phyloP scores from a whole-genome alignment of 257 asterid species.

The Jacaranda mimosifolia region DNA sequence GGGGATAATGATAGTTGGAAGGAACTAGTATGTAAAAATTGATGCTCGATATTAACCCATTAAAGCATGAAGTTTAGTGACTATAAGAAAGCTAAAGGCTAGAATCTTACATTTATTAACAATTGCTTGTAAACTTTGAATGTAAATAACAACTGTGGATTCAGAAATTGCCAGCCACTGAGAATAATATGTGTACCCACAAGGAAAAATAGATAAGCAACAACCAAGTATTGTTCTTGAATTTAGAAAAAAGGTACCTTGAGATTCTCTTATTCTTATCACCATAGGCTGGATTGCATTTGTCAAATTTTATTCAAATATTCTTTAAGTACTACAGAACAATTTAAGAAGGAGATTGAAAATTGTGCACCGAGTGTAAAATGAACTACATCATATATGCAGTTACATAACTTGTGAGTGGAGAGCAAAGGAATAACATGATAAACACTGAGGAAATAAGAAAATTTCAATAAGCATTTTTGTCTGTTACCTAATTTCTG shows the following conservation, averaged over 20 bases:
- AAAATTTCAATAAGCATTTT: constrained; percentile 3
- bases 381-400: background rate
- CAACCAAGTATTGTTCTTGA: background rate
- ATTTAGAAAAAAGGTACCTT: background rate
- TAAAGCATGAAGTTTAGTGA: background rate
- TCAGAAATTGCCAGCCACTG: too few species aligned
- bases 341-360: too few species aligned
- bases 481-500: constrained; percentile 73
- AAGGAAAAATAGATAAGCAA: background rate
- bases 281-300: background rate
- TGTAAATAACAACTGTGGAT: too few species aligned
- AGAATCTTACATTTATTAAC: background rate
- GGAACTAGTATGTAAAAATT: background rate
- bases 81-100: background rate
- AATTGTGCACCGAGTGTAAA: too few species aligned
- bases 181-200: too few species aligned
- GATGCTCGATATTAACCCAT: background rate
- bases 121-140: too few species aligned
- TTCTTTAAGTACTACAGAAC: too few species aligned
- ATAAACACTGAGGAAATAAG: background rate
- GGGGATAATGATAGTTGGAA: background rate
- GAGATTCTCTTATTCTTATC: background rate
- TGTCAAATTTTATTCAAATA: background rate
- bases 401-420: background rate
- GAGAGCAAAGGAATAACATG: background rate